A percentile compares a stretch with the other conserved stretches of the same genome.
Conservation (phyloP, 192 early-diverging fungal species). For the Lobosporangium transversale region DNA sequence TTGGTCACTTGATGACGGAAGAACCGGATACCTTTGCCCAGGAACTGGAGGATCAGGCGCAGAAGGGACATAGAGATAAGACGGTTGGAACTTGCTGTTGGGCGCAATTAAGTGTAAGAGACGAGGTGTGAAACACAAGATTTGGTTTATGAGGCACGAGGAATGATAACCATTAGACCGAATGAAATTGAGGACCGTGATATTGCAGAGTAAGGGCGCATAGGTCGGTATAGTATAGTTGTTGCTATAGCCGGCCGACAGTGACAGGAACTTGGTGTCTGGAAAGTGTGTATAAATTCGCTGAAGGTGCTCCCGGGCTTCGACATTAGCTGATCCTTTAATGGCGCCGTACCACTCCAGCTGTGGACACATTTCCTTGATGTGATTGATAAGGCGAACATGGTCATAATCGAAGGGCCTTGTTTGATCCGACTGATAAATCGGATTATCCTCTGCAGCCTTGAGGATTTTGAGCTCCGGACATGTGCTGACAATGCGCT, state of each 20-base stretch:
- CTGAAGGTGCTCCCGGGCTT: neutral
- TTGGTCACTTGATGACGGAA: neutral
- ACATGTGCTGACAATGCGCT: slow-evolving; percentile 20
- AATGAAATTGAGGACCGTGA: neutral
- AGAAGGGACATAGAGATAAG: neutral
- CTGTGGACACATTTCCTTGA: neutral
- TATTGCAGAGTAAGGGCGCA: neutral
- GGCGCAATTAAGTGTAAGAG: slow-evolving; percentile 5
- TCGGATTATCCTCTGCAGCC: neutral
- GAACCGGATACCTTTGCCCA: neutral
- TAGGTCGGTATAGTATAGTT: too few species aligned
- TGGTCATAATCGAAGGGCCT: neutral
- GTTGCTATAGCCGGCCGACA: neutral
- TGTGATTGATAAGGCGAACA: neutral
- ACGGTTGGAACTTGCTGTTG: neutral
- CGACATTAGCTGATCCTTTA: neutral
- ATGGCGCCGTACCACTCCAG: slow-evolving; percentile 4
- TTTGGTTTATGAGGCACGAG: neutral
- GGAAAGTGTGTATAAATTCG: neutral
- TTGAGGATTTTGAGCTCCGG: slow-evolving; percentile 23
- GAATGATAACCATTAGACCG: neutral
- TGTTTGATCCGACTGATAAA: neutral
- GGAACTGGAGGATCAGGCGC: neutral
- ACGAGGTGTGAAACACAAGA: slow-evolving; percentile 2
- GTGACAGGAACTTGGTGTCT: neutral